These are phyloP conservation scores for Alternaria sp. DNA, from an alignment of 2,329 filamentous ascomycete species.

Conservation along the genomic window DNA sequence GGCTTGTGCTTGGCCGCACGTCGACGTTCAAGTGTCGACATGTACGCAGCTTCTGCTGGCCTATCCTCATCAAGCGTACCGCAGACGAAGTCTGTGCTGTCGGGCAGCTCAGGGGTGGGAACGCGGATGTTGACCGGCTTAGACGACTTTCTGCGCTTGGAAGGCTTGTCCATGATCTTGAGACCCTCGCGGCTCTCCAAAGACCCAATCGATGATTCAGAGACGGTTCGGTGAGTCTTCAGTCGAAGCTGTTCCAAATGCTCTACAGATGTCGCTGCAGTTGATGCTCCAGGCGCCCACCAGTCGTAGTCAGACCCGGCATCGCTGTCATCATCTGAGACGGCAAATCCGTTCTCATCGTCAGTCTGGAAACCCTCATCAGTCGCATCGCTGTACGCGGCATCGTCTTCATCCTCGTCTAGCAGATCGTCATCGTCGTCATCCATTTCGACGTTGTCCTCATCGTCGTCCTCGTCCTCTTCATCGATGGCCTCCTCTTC, in stretches of 20 bases:
- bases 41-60: slow-evolving; percentile 90
- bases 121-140: slow-evolving; percentile 65
- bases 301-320: slow-evolving; percentile 69
- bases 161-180: slow-evolving; percentile 34
- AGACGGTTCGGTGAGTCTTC: slow-evolving; percentile 54
- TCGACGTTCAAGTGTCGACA: slow-evolving; percentile 81
- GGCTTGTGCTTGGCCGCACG: slow-evolving; percentile 80
- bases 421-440: slow-evolving; percentile 52
- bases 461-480: slow-evolving; percentile 52
- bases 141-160: slow-evolving; percentile 54
- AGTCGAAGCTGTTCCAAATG: slow-evolving; percentile 57
- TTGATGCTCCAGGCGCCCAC: slow-evolving; percentile 63
- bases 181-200: slow-evolving; percentile 47
- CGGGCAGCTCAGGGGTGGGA: slow-evolving; percentile 80
- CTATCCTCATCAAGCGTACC: slow-evolving; percentile 96
- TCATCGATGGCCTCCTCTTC: slow-evolving; percentile 83
- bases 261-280: slow-evolving; percentile 60
- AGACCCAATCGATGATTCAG: slow-evolving; percentile 63
- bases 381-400: slow-evolving; percentile 48
- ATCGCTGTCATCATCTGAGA: slow-evolving; percentile 72
- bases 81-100: slow-evolving; percentile 99
- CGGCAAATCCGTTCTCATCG: slow-evolving; percentile 74
- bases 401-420: slow-evolving; percentile 57
- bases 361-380: slow-evolving; percentile 82
- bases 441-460: slow-evolving; percentile 52